Conservation (phyloP, 306 rosid genomes). For the Lotus japonicus region DNA sequence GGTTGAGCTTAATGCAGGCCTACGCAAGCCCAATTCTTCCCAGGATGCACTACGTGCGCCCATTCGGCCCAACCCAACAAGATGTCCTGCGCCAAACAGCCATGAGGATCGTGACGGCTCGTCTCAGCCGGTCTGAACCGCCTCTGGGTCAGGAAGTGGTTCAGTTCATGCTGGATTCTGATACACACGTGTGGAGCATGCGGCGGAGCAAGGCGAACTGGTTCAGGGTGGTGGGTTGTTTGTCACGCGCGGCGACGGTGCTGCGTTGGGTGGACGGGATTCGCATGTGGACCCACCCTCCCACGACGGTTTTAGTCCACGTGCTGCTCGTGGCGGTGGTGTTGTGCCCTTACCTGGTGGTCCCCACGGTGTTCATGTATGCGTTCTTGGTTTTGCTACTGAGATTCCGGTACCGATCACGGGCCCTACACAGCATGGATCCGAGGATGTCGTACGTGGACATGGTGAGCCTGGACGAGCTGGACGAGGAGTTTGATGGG, state of each 20-base stretch:
- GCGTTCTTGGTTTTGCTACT: constrained; percentile 47
- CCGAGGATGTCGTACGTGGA: constrained; percentile 65
- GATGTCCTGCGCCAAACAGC: constrained; percentile 69
- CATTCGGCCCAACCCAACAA: constrained; percentile 75
- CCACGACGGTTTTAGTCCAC: constrained; percentile 60
- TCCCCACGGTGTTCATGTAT: constrained; percentile 73
- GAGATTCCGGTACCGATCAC: constrained; percentile 39
- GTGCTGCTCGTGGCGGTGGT: constrained; percentile 46
- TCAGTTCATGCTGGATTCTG: constrained; percentile 67
- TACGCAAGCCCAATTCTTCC: constrained; percentile 69
- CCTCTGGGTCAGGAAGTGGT: constrained; percentile 78
- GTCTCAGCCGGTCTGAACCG: constrained; percentile 79
- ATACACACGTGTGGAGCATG: constrained; percentile 84
- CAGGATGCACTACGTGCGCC: constrained; percentile 73
- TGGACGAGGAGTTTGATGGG: constrained; percentile 85
- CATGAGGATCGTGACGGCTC: constrained; percentile 62
- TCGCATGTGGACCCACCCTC: constrained; percentile 71
- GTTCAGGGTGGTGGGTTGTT: constrained; percentile 52
- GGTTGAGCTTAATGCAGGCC: constrained; percentile 74
- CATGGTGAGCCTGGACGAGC: constrained; percentile 56
- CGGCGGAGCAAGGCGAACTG: constrained; percentile 82
- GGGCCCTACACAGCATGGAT: constrained; percentile 51
- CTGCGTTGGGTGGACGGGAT: constrained; percentile 59
- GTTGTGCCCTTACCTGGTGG: constrained; percentile 47
- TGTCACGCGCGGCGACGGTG: constrained; percentile 48